Base-by-base conservation (phyloP, 352 stramenopile genomes). In the Phytophthora lateralis region DNA sequence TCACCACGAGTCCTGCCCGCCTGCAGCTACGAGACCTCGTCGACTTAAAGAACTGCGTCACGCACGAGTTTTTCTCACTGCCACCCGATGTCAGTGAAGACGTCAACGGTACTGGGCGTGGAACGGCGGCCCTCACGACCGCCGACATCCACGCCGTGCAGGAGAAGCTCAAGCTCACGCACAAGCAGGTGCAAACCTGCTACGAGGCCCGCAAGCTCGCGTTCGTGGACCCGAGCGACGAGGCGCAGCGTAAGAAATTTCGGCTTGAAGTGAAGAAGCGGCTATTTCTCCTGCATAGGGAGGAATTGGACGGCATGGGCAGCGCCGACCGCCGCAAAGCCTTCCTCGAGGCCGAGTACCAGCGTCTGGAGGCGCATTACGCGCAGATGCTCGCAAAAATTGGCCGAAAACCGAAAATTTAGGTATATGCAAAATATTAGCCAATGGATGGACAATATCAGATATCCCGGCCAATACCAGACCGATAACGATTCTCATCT, bases 231-330 rank as follows among this genome's bases (percentile, higher is more conserved):
- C 54, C 59, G 6, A 60, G 20, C 15, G 73, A 95, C 66, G 77
- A 85, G 9, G 60, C 61, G 18, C 64, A 78, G 51, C 69, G 55
- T 69, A 93, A 88, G 54, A 80, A 78, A 34, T 95, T 76, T 64
- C 81, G 85, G 0, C 62, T 94, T 4, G 83, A 95, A 64, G 78
- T 95, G 39, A 95, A 95, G 66, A 88, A 87, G 63, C 85, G 87
- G 24, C 78, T 95, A 39, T 85, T 87, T 54, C 82, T 73, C 49
- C 55, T 80, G 29, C 76, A 93, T 46, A 67, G 60, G 11, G 87
- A 93, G 51, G 85, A 94, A 27, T 45, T 95, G 30, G 85, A 93
- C 37, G 82, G 59, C 35, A 92, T 92, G 83, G 75, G 60, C 48
- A 84, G 75, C 50, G 57, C 59, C 29, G 85, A 90, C 42, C 81